A percentile compares a stretch with the other conserved stretches of the same genome.
These are phyloP conservation scores for Salvia hispanica DNA, from an alignment of 257 asterid species.

Conservation along the genomic window DNA sequence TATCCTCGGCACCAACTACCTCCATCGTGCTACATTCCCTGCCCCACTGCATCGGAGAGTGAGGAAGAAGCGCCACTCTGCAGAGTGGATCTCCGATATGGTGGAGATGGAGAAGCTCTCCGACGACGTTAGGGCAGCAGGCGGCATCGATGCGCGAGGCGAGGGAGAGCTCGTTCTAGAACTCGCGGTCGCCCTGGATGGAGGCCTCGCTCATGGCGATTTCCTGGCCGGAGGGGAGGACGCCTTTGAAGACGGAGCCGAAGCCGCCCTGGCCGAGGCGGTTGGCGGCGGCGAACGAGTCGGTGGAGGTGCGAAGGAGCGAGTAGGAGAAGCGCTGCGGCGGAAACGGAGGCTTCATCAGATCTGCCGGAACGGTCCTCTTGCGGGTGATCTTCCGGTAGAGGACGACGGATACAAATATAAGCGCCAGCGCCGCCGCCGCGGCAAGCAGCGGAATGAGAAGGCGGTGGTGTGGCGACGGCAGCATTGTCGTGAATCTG, in stretches of 20 bases:
- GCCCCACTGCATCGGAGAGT: too few species aligned
- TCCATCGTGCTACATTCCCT: too few species aligned
- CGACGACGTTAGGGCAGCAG: constrained; percentile 64
- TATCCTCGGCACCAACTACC: too few species aligned
- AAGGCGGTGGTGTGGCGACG: too few species aligned
- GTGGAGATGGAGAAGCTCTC: constrained; percentile 69
- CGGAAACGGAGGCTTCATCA: too few species aligned
- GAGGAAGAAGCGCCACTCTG: too few species aligned
- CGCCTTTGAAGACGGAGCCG: constrained; percentile 86
- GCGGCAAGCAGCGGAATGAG: too few species aligned
- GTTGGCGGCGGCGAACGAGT: constrained; percentile 59
- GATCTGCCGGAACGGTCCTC: constrained; percentile 83
- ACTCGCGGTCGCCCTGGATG: constrained; percentile 89
- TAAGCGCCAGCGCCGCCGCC: too few species aligned
- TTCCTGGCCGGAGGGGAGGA: constrained; percentile 74
- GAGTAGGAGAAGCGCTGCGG: too few species aligned
- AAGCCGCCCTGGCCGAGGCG: constrained; percentile 95
- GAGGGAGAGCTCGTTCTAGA: constrained; percentile 72
- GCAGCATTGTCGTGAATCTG: too few species aligned
- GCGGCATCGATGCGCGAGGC: constrained; percentile 64
- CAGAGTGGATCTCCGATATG: constrained; percentile 24
- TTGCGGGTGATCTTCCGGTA: constrained; percentile 69
- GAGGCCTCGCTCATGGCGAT: constrained; percentile 78
- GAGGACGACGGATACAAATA: too few species aligned
- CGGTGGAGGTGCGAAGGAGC: constrained; percentile 75